These are phyloP conservation scores for Cryptococcus jaspeensis DNA, from an alignment of 1,284 basidiomycete species.

Conservation along the genomic window DNA sequence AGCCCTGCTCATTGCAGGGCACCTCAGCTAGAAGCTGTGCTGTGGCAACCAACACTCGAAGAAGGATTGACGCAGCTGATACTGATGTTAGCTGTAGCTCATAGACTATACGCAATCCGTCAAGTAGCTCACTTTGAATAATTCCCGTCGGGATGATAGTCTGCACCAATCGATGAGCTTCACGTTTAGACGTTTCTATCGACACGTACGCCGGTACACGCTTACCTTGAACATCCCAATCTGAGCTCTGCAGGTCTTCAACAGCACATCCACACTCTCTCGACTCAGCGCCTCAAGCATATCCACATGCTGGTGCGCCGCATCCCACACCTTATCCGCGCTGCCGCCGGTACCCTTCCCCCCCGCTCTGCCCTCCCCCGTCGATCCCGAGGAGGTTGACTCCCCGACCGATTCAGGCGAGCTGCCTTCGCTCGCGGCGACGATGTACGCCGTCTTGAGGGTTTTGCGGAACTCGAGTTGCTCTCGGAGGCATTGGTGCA, in stretches of 20 bases:
- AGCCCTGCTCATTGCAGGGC: constrained; percentile 43
- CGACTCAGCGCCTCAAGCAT: constrained; percentile 25
- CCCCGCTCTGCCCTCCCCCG: neutral
- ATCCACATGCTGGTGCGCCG: constrained; percentile 9
- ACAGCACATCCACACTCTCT: constrained; percentile 33
- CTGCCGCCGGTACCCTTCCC: neutral
- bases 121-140: constrained; percentile 26
- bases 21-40: constrained; percentile 34
- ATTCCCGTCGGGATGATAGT: constrained; percentile 28
- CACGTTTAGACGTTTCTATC: neutral
- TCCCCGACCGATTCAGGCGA: neutral
- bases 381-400: neutral
- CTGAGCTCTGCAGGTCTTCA: constrained; percentile 24
- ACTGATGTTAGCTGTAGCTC: neutral
- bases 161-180: constrained; percentile 7
- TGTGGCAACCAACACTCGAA: constrained; percentile 27
- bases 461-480: constrained; percentile 30
- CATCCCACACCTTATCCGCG: neutral
- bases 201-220: too few relatives aligned
- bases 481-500: constrained; percentile 30
- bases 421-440: neutral
- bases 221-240: constrained; percentile 27
- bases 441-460: constrained; percentile 21
- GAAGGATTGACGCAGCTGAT: constrained; percentile 26
- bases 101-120: neutral